Evolutionary conservation across 2,329 filamentous ascomycete genomes (phyloP), one percentile per base, ranked within the genome.

Genomic region (Seiridium cupressi): DNA sequence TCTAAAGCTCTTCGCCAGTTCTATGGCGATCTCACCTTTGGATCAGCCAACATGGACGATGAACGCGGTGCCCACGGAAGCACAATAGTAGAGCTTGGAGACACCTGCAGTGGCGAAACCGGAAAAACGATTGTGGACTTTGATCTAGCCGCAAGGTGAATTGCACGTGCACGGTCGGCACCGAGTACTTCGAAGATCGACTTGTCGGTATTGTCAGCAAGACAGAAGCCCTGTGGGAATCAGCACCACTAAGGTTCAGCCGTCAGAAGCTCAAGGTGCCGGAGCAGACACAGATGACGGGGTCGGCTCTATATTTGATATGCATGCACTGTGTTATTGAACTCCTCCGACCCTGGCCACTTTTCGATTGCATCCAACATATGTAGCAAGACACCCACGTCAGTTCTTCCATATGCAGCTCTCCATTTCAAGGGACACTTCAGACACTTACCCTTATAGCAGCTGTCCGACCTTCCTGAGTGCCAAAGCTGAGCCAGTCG

Each of bases 341-440:
- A 64, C 47, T 77, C 74, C 38, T 72, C 61, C 10, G 70, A 74
- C 10, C 59, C 67, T 0, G 74, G 75, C 74, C 74, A 77, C 59
- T 65, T 72, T 46, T 70, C 65, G 67, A 76, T 68, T 4, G 74
- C 73, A 1, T 69, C 66, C 3, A 74, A 66, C 3, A 70, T 57
- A 63, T 65, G 9, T 7, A 18, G 38, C 31, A 32, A 11, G 13
- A 32, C 11, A 35, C 34, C n/a, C 13, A 31, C 11, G 49, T 51
- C 7, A 51, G 31, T 51, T 31, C 7, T 31, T 13, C 13, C 5
- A 32, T 26, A 36, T 36, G 4, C 4, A 36, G 10, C n/a, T 51
- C 49, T 18, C n/a, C 49, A 51, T 31, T 51, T 31, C 3, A 36
- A 4, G 34, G 49, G 2, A 13, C 31, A 7, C 9, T 3, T 35